Evolutionary conservation across 768 basidiomycete species (phyloP), one percentile per base, ranked within the genome.

Genomic region (Phlegmacium glaucopus): DNA sequence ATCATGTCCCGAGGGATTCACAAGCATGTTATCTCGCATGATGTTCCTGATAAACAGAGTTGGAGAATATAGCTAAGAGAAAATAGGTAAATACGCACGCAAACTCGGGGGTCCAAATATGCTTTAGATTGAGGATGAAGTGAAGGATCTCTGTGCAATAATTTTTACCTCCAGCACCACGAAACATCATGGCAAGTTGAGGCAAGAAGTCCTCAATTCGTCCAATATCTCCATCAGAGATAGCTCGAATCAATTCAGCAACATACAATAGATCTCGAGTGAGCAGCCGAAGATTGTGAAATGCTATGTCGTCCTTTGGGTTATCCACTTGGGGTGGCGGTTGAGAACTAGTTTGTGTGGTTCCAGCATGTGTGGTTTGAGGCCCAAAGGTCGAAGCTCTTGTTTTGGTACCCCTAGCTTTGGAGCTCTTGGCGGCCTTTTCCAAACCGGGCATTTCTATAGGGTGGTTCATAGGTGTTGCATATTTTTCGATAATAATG

Each of bases 21-120:
- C 44, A 1, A 73, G 51, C 61, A 67, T 64, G 17, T 58, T 65
- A 42, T 72, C 67, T 0, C 60, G 53, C 58, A 71, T 68, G 0
- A 73, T 65, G 30, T 73, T 54, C 0, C 69, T 71, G 41, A 27
- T 27, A 30, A 11, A 9, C n/a, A 28, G 29, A 6, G 28, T 10
- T 30, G 5, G 18, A 41, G 10, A 37, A 11, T 15, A 32, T 32
- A 34, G 13, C 2, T 30, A 15, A 9, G 12, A 26, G 16, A 15
- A 13, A 42, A 15, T 7, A 39, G 8, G 16, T 7, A 41, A 37
- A 16, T 1, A 57, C 62, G 32, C 47, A 70, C 57, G 59, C 63
- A 54, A 67, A 66, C 9, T 64, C 48, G 0, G 61, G 57, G 0
- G 63, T 66, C 70, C 70, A 72, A 0, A 71, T 52, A 0, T 61